These are phyloP conservation scores for Fusarium sororula DNA, from an alignment of 2,329 filamentous ascomycete species.

Conservation along the genomic window DNA sequence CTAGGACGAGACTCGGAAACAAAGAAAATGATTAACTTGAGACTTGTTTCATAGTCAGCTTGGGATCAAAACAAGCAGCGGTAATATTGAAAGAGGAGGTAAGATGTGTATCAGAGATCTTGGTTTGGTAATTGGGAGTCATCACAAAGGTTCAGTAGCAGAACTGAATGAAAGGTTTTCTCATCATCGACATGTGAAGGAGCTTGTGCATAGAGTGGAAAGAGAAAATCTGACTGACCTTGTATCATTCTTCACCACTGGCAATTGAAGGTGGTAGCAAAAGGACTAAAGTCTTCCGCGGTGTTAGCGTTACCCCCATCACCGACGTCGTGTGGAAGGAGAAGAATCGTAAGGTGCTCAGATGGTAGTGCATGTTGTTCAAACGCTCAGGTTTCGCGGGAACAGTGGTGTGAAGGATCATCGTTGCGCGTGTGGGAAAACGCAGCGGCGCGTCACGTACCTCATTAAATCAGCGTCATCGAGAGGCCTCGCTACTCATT, in stretches of 20 bases:
- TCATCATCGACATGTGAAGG: conserved; percentile 65
- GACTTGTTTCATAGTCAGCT: conserved; percentile 25
- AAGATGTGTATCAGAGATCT: conserved; percentile 60
- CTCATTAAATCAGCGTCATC: conserved; percentile 11
- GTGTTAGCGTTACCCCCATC: neutral
- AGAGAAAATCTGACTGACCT: conserved; percentile 20
- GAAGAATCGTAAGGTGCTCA: conserved; percentile 53
- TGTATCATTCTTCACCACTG: neutral
- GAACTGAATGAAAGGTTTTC: conserved; percentile 72
- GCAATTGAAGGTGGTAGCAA: neutral
- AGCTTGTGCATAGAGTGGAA: neutral
- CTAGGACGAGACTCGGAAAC: too few species aligned
- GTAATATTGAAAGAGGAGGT: conserved; percentile 27
- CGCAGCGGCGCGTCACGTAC: conserved; percentile 35
- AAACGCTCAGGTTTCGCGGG: conserved; percentile 68
- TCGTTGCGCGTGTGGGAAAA: conserved; percentile 51
- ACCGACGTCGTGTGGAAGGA: neutral
- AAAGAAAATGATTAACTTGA: neutral
- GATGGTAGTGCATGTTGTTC: conserved; percentile 83
- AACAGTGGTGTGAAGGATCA: conserved; percentile 67
- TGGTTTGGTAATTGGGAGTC: conserved; percentile 72
- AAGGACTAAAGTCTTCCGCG: neutral
- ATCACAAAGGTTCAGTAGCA: conserved; percentile 77
- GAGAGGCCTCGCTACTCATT: neutral
- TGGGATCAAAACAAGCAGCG: neutral